Evolutionary conservation across 1,139 yeast species (phyloP), one percentile per base, ranked within the genome.

Genomic region (Casaregolazyma lundiana): DNA sequence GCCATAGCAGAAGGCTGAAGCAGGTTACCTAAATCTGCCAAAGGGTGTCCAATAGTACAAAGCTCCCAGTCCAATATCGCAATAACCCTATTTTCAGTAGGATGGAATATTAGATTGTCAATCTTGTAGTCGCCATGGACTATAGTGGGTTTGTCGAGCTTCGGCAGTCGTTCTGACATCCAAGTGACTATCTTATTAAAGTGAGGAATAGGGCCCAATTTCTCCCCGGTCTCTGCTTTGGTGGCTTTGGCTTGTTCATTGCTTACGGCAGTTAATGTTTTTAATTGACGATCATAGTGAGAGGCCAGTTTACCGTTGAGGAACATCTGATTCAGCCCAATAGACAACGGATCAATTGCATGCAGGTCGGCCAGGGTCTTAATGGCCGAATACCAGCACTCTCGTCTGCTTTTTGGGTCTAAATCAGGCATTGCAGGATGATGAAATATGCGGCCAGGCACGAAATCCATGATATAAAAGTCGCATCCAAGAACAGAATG

Each of bases 401-500:
- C 65, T 49, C 41, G 61, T 57, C 50, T 54, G 51, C 47, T 64
- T 54, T 59, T 36, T 2, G 49, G 38, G 24, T 21, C 32, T 34
- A 72, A 53, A 2, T 65, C 75, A 0, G 71, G 74, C 68, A 81
- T 67, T 3, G 63, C 53, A 0, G 86, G 84, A 50, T 73, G 74
- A 50, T 77, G 81, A 60, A 81, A 77, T 51, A 76, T 78, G 20
- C 77, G 68, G 2, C 86, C 87, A 29, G 75, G 68, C 15, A 80
- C 70, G 55, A 75, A 81, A 55, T 79, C 78, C 85, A 81, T 81
- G 43, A 64, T 54, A 58, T 81, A 80, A 55, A 80, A 80, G 2
- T 76, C 94, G 37, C 86, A 83, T 59, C 89, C 96, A 3, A 81
- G 80, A 34, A 87, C 78, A 15, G 66, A 64, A 2, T 86, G 87